Evolutionary conservation across 441 rosid species (phyloP), one percentile per base, ranked within the genome.

Genomic region (Viola pubescens): DNA sequence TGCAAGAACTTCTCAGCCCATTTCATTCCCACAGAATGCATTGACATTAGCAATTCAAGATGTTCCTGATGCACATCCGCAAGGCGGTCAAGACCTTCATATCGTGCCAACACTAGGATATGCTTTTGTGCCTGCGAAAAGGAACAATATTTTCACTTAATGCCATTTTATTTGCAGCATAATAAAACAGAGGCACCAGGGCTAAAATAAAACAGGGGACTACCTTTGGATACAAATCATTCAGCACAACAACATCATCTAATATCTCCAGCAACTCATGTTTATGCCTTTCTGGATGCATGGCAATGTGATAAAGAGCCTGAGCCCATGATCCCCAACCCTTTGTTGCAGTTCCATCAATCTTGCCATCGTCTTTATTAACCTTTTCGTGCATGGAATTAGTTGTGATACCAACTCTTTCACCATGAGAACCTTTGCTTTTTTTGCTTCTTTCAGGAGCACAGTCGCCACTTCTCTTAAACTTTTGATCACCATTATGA

Each of bases 171-270:
- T 16, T 14, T 7, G 16, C 51, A 68, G 52, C 41, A 58, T 9
- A 52, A 48, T 14, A 26, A n/a, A 10, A 51, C 39, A 49, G 7
- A 19, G 54, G 50, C 1, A n/a, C 34, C 34, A 53, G 8, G 13
- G 42, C 12, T 41, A 63, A 26, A 34, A 38, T 49, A 50, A 13
- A 57, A 49, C 9, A 49, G 37, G 54, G 38, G 34, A 52, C 63
- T 71, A 84, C 95, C 92, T 92, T 92, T 2, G 97, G 96, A 75
- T 80, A 87, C 26, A 71, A 81, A 71, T 92, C 97, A 65, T 84
- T 77, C 62, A 87, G 58, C 48, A 91, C 94, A 50, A 83, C 85
- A 9, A 84, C 61, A 69, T 81, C 77, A 40, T 78, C 89, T 14
- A 64, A 61, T 49, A 71, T 75, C 73, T 92, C 96, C 73, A 89